Evolutionary conservation across 352 stramenopile species (phyloP), one percentile per base, ranked within the genome.

Genomic region (Globisporangium solare): DNA sequence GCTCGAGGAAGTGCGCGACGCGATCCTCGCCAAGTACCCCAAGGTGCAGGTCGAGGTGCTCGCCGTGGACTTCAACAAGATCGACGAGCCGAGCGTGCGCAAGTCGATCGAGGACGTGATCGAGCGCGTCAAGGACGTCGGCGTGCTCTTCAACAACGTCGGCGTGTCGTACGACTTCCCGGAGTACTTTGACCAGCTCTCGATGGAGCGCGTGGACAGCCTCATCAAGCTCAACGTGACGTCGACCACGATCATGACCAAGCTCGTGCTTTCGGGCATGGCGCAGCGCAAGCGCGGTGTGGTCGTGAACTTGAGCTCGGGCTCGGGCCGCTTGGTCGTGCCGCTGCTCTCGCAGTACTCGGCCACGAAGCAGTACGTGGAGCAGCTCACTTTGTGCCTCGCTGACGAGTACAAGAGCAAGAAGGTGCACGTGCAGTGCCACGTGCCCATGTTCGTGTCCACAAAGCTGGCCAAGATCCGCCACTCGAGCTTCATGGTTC

Each of bases 111-210:
- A 74, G 50, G 68, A 66, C 49, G 70, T 78, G 40, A 63, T 91
- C 37, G 64, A 73, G 47, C 71, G 95, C 48, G 72, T 89, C 20
- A 70, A 97, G 60, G 96, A 99, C 58, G 68, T 99, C 31, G 97
- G 96, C 32, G 84, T 99, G 53, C 86, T 99, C 32, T 89, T 99
- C 63, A 99, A 99, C 84, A 99, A 99, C 76, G 97, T 99, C 21
- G 97, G 97, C 55, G 90, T 99, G 45, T 98, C 89, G 58, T 99
- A 99, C 79, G 91, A 97, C 53, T 99, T 98, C 73, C 95, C 97
- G 6, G 89, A 97, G 74, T 99, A 97, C 82, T 99, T 99, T 78
- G 80, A 98, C 56, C 95, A 99, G 70, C 79, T 99, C 47, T 71
- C 88, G 2, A 87, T 98, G 47, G 86, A 97, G 31, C 93, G 97